phyloP scores from a whole-genome alignment of 2,329 filamentous ascomycete genomes.

The Dactylellina parvicollis region DNA sequence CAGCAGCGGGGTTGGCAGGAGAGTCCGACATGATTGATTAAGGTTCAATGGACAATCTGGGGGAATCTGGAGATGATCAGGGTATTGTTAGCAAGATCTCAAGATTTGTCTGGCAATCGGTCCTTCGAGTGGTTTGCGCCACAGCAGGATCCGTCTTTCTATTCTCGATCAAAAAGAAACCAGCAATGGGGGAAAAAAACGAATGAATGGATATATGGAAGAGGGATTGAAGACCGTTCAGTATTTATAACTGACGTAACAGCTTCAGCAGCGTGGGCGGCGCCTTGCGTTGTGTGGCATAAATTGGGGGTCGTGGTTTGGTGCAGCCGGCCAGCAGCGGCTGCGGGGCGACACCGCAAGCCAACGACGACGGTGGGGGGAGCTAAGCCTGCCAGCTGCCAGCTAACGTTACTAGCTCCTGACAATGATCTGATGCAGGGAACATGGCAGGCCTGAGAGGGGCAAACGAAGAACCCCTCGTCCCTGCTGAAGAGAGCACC shows the following conservation, averaged over 20 bases:
- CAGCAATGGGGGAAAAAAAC: not conserved
- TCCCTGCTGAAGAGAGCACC: not conserved
- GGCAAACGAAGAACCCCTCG: constrained; percentile 13
- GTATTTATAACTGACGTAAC: constrained; percentile 40
- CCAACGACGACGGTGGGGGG: constrained; percentile 11
- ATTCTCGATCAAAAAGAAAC: not conserved
- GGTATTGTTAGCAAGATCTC: constrained; percentile 23
- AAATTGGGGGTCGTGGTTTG: constrained; percentile 22
- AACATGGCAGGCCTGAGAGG: constrained; percentile 16
- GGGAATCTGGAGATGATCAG: constrained; percentile 7
- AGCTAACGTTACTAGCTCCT: too few relatives aligned
- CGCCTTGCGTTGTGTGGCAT: constrained; percentile 40
- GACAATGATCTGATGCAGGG: constrained; percentile 51
- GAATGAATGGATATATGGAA: not conserved
- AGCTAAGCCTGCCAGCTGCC: constrained; percentile 28
- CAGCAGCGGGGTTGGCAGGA: not conserved
- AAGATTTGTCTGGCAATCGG: too few relatives aligned
- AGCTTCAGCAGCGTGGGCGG: not conserved
- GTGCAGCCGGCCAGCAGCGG: constrained; percentile 37
- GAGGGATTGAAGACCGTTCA: constrained; percentile 1
- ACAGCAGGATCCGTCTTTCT: too few relatives aligned
- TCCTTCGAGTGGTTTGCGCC: too few relatives aligned
- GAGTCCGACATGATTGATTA: constrained; percentile 43
- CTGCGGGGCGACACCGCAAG: constrained; percentile 17
- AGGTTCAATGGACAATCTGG: constrained; percentile 9